A percentile compares a stretch with the other conserved stretches of the same genome.
These are phyloP conservation scores for Pelargonium fulgidum DNA, from an alignment of 441 rosid genomes.

Conservation along the genomic window DNA sequence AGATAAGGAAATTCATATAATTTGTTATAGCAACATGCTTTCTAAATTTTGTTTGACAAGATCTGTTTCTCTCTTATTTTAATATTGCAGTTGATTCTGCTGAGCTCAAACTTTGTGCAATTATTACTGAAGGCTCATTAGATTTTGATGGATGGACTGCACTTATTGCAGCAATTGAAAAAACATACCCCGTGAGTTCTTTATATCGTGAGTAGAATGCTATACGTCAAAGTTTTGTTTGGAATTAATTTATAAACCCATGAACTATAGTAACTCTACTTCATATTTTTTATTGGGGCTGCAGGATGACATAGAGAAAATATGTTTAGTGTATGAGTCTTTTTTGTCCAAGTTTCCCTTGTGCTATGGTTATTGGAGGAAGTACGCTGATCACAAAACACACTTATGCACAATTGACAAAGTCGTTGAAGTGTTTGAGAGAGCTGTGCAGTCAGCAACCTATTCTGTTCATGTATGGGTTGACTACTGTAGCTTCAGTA, in stretches of 20 bases:
- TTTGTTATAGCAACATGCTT: background rate
- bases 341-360: constrained; percentile 75
- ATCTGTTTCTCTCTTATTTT: background rate
- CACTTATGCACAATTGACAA: constrained; percentile 45
- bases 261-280: constrained; percentile 7
- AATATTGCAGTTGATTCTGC: constrained; percentile 35
- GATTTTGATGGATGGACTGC: constrained; percentile 73
- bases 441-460: constrained; percentile 63
- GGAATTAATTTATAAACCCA: background rate
- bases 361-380: constrained; percentile 88
- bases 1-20: background rate
- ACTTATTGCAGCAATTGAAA: constrained; percentile 57
- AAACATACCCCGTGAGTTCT: constrained; percentile 41
- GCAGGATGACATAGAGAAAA: constrained; percentile 60
- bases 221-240: background rate
- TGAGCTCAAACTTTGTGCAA: constrained; percentile 36
- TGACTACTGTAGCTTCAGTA: constrained; percentile 59
- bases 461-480: constrained; percentile 72
- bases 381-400: constrained; percentile 54
- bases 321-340: constrained; percentile 59
- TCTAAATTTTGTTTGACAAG: background rate
- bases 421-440: constrained; percentile 67
- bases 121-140: constrained; percentile 37
- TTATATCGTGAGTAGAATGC: background rate
- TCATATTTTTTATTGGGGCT: background rate